Evolutionary conservation across 176 grass and related monocot genomes (phyloP), one percentile per base, ranked within the genome.

Genomic region (Themeda triandra): DNA sequence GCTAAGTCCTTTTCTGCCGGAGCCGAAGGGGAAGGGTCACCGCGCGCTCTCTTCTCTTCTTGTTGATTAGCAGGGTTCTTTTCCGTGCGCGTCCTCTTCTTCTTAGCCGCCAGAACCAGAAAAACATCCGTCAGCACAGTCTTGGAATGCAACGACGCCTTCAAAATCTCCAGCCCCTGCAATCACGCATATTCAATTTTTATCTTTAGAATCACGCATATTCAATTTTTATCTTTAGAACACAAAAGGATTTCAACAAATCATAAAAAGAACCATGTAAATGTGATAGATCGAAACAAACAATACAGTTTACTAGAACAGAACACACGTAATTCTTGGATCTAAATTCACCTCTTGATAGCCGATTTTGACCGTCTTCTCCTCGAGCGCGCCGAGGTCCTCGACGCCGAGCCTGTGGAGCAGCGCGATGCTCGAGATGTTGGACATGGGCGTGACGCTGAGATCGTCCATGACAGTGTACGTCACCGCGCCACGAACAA

Each of bases 61-160:
- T 45, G 41, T 40, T 40, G 39, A 2, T 3, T 35, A 35, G 10
- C 12, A 42, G 42, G 13, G 45, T 46, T 46, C 45, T 46, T 46
- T 15, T 46, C 45, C 45, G 41, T 4, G 42, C 28, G 45, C 29
- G 29, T 2, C 73, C 27, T 28, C 30, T 32, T 51, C 19, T 3
- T 56, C 33, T 45, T 45, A 17, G 21, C 2, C n/a, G 45, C 45
- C 45, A 46, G 45, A 46, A 46, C 42, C 4, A 85, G 36, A 66
- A 92, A 92, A 23, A 83, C 59, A 4, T 87, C 77, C 5, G 76
- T 92, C 0, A 92, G 90, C 23, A 85, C 82, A 12, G 65, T 91
- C 45, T 87, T 87, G 8, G 80, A 81, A 14, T 63, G 42, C 14
- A 91, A 39, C 15, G 85, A 82, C 23, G 39, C 70, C 90, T 71